Percentiles rank a stretch among this genome's conserved stretches.
These are phyloP conservation scores for Wickerhamomyces kurtzmanii DNA, from an alignment of 805 yeast genomes.

Conservation along the genomic window DNA sequence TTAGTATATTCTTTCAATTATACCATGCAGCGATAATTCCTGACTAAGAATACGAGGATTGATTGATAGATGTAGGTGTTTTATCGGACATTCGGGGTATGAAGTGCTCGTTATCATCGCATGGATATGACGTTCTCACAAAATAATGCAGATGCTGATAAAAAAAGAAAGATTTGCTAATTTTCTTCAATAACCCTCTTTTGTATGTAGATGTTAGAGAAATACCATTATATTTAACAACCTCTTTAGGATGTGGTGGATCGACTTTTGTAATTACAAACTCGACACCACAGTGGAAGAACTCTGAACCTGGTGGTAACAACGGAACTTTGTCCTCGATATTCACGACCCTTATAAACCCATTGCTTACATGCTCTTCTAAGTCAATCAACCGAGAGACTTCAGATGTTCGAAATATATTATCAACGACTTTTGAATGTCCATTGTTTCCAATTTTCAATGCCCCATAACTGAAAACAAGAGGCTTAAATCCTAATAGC, in stretches of 20 bases:
- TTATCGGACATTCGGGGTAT: too few species aligned
- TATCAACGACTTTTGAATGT: conserved; percentile 43
- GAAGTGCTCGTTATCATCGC: too few species aligned
- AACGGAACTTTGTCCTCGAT: conserved; percentile 48
- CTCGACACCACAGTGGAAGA: conserved; percentile 23
- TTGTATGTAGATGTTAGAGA: too few species aligned
- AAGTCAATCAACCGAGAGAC: conserved; percentile 18
- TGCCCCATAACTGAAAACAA: conserved; percentile 50
- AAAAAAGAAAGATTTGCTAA: conserved; percentile 5
- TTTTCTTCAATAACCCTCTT: conserved; percentile 4
- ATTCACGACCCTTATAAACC: conserved; percentile 48
- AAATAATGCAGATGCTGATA: conserved; percentile 12
- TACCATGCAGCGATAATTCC: too few species aligned
- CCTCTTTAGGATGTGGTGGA: conserved; percentile 20
- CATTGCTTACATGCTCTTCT: conserved; percentile 18
- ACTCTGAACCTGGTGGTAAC: conserved; percentile 39
- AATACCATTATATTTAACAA: conserved; percentile 9
- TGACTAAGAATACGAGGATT: too few species aligned
- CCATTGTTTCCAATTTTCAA: conserved; percentile 53
- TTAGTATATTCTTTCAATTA: too few species aligned
- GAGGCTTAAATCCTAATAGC: conserved; percentile 41
- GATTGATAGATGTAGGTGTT: too few species aligned
- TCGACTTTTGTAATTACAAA: conserved; percentile 22
- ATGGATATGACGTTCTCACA: conserved; percentile 13
- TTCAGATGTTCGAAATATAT: conserved; percentile 28